These are phyloP conservation scores for Prunus mira DNA, from an alignment of 306 rosid species.

Conservation along the genomic window DNA sequence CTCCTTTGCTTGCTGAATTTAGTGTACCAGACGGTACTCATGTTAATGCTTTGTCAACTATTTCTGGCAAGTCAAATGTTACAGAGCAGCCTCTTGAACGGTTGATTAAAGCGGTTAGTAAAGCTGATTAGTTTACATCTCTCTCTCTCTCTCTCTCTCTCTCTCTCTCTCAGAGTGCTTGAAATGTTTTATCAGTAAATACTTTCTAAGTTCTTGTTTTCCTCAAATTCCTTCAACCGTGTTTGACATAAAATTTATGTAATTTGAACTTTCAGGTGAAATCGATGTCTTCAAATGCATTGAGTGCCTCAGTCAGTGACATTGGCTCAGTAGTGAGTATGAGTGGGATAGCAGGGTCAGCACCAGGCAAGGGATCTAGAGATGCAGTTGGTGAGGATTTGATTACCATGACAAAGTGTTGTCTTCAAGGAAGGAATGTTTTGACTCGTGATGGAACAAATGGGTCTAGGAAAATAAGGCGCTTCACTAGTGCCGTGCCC, in stretches of 20 bases:
- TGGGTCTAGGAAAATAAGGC: constrained; percentile 78
- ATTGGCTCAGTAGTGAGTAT: constrained; percentile 77
- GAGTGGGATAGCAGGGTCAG: constrained; percentile 87
- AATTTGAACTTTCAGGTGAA: constrained; percentile 54
- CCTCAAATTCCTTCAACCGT: background rate
- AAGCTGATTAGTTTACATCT: constrained; percentile 16
- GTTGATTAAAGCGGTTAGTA: constrained; percentile 68
- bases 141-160: constrained; percentile 3
- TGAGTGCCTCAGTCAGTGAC: constrained; percentile 67
- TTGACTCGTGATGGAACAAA: constrained; percentile 60
- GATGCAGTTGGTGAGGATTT: constrained; percentile 93
- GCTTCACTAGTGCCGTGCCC: constrained; percentile 65
- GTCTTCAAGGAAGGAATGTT: constrained; percentile 64
- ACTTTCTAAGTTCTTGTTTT: background rate
- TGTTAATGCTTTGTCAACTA: constrained; percentile 47
- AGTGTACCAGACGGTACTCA: constrained; percentile 57
- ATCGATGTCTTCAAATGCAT: constrained; percentile 58
- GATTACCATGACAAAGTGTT: constrained; percentile 87
- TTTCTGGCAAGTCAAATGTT: constrained; percentile 59
- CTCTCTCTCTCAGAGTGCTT: background rate
- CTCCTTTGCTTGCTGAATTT: constrained; percentile 87
- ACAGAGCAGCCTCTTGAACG: constrained; percentile 84
- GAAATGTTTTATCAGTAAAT: background rate
- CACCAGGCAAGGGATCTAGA: constrained; percentile 89
- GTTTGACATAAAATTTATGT: background rate